A percentile compares a stretch with the other conserved stretches of the same genome.
These are phyloP conservation scores for Plicaturopsis crispa DNA, from an alignment of 768 basidiomycete genomes.

Conservation along the genomic window DNA sequence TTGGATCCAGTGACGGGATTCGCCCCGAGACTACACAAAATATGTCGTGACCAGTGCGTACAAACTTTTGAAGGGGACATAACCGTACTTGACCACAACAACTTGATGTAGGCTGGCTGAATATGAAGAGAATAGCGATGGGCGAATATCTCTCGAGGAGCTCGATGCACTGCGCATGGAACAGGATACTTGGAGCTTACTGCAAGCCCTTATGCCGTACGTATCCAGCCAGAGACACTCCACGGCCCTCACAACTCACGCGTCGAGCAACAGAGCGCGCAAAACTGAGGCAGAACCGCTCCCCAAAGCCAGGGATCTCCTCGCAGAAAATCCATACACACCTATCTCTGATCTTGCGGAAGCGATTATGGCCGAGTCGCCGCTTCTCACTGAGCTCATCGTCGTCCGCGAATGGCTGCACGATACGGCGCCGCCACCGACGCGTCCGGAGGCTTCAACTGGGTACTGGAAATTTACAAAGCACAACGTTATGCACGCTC, in stretches of 20 bases:
- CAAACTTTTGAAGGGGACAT: neutral
- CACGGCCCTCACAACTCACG: too few relatives aligned
- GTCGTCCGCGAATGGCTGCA: constrained; percentile 88
- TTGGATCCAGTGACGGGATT: constrained; percentile 64
- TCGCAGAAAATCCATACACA: constrained; percentile 73
- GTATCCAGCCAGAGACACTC: constrained; percentile 27
- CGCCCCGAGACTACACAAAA: constrained; percentile 50
- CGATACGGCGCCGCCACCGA: constrained; percentile 57
- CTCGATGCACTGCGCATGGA: constrained; percentile 63
- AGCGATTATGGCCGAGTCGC: constrained; percentile 60
- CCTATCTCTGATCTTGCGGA: constrained; percentile 72
- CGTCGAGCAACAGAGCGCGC: constrained; percentile 55
- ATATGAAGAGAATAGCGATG: constrained; percentile 32
- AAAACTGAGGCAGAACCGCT: constrained; percentile 47
- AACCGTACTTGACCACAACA: constrained; percentile 1
- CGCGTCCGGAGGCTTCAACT: constrained; percentile 63
- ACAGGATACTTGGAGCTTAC: constrained; percentile 73
- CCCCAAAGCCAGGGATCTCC: constrained; percentile 45
- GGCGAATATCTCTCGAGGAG: constrained; percentile 38
- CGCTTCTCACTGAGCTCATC: constrained; percentile 65
- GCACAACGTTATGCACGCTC: constrained; percentile 57
- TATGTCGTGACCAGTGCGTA: constrained; percentile 53
- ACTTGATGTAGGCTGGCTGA: constrained; percentile 39
- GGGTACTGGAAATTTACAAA: constrained; percentile 86
- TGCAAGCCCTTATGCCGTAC: constrained; percentile 73